These are phyloP conservation scores for Vaccinium vitisidaea DNA, from an alignment of 148 eudicot species.

Conservation along the genomic window DNA sequence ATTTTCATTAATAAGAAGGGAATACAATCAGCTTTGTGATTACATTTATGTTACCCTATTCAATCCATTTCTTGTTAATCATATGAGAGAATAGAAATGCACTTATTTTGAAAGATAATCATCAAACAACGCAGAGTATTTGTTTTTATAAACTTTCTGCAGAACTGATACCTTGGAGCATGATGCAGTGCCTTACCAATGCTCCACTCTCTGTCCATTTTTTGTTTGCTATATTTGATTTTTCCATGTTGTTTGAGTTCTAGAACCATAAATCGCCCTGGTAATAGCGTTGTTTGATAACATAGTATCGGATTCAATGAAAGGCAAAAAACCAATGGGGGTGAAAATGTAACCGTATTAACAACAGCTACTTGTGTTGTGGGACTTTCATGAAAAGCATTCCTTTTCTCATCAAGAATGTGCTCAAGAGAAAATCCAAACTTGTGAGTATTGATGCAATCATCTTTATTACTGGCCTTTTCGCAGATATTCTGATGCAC, in stretches of 20 bases:
- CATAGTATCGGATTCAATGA: too few species aligned
- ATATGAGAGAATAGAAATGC: background rate
- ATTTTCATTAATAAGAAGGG: background rate
- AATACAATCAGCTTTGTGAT: background rate
- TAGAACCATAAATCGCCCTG: too few species aligned
- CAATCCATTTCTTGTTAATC: background rate
- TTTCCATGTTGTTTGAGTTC: too few species aligned
- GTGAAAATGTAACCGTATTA: background rate
- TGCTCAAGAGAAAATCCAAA: slow-evolving; percentile 29
- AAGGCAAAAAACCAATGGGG: slow-evolving; percentile 37
- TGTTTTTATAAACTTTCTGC: too few species aligned
- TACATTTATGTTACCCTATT: background rate
- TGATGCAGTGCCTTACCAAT: too few species aligned
- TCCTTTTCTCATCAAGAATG: slow-evolving; percentile 25
- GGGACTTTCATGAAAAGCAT: slow-evolving; percentile 20
- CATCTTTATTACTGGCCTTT: slow-evolving; percentile 40
- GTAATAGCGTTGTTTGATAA: too few species aligned
- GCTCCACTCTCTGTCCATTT: too few species aligned
- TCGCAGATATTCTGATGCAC: slow-evolving; percentile 37
- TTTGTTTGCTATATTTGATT: too few species aligned
- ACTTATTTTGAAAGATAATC: too few species aligned
- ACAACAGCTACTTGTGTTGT: slow-evolving; percentile 10
- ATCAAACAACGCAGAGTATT: too few species aligned
- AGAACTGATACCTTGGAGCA: too few species aligned
- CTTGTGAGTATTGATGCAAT: slow-evolving; percentile 36